Evolutionary conservation across 2,329 filamentous ascomycete species (phyloP), one percentile per base, ranked within the genome.

Genomic region (Akanthomyces uredinophilus): DNA sequence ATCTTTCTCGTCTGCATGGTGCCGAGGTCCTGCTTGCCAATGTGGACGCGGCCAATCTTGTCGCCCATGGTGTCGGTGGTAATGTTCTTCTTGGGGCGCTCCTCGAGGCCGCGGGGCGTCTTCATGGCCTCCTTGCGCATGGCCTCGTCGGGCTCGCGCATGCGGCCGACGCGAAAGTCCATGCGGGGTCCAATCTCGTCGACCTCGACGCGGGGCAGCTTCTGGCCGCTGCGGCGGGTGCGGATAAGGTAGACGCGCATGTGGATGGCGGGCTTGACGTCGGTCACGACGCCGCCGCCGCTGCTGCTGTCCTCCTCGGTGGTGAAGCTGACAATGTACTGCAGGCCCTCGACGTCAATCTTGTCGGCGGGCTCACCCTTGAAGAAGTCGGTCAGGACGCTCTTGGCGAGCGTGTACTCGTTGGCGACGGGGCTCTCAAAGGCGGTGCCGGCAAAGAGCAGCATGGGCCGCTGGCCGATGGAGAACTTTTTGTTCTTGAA

Each of bases 1-100:
- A 99, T 98, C 86, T 99, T 99, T 72, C 95, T 88, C 59, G 93
- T 96, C 81, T 99, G 95, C 76, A 99, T 77, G 69, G 89, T 85
- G 72, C 81, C 83, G 63, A 99, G 83, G 78, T 99, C 92, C 78
- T 97, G 92, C 79, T 89, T 92, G 71, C 90, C 92, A 64, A 96
- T 77, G 75, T 99, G 95, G 66, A 99, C 90, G 68, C 92, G 88
- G 66, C 94, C 95, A 66, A 98, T 83, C 87, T 98, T 98, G 78
- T 99, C 95, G 73, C 95, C 95, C 79, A 99, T 92, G 49, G 87
- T 77, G 74, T 98, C 93, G 62, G 90, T 96, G 60, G 87, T 85
- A 69, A 99, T 89, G 76, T 99, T 99, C 89, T 99, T 99, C 89
- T 96, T 98, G 65, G 89, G 88, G 77, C 83, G 81, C 78, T 91